Percentiles rank a stretch among this genome's conserved stretches.
Evolutionary conservation across 2,329 filamentous ascomycete species (phyloP).

Genomic region (Cercospora janseana): DNA sequence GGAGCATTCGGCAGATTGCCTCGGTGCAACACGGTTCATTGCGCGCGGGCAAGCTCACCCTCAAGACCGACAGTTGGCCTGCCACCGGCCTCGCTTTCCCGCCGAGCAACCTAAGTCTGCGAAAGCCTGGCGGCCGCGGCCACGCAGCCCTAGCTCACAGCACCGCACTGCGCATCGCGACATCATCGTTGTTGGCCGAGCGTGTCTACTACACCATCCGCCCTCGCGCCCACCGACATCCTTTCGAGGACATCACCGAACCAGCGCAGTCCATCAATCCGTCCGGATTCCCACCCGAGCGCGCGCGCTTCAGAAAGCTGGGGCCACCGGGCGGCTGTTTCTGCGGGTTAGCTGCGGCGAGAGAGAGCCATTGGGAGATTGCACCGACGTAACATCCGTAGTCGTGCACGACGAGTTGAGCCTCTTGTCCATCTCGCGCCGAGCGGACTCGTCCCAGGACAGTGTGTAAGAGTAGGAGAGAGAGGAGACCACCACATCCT

Average conservation of each 20-base stretch:
- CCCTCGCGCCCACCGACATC: not conserved
- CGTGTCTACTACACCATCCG: not conserved
- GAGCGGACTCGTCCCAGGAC: not conserved
- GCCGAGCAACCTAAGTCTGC: no score
- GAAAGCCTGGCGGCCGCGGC: no score
- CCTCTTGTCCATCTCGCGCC: no score
- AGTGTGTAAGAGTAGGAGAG: not conserved
- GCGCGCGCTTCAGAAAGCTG: not conserved
- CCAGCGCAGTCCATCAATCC: not conserved
- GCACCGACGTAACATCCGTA: not conserved
- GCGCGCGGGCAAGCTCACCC: no score
- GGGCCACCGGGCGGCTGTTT: not conserved
- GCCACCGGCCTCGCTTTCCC: no score
- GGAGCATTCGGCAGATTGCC: no score
- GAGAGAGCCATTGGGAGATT: slow-evolving; percentile 5
- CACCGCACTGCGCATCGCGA: no score
- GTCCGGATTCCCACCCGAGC: not conserved
- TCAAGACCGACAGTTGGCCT: no score
- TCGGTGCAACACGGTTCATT: no score
- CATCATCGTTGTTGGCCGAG: not conserved
- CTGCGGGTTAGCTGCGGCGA: not conserved
- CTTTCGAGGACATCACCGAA: not conserved
- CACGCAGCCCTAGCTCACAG: no score
- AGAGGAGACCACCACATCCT: not conserved
- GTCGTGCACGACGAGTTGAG: not conserved